Conservation (phyloP, 495 filamentous ascomycete genomes). For the Staphylotrichum longicolle region DNA sequence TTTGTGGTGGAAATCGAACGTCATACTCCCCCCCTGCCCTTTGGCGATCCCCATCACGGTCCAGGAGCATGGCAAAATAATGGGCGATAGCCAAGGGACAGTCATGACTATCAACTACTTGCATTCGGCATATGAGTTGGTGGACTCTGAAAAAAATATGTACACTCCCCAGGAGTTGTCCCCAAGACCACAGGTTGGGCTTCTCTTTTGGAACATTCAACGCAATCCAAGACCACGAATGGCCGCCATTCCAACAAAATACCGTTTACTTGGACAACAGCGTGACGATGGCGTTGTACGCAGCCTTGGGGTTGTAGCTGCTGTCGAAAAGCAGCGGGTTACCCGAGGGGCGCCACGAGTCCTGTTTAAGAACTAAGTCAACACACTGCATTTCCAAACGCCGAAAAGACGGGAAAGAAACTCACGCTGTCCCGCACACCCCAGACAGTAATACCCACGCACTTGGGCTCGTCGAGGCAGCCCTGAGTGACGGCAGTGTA, state of each 20-base stretch:
- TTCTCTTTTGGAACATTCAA: no score
- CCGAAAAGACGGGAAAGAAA: slow-evolving; percentile 3
- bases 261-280: slow-evolving; percentile 39
- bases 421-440: slow-evolving; percentile 65
- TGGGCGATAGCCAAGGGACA: no score
- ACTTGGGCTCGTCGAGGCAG: slow-evolving; percentile 61
- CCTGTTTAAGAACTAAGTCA: slow-evolving; percentile 27
- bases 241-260: no score
- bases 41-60: slow-evolving; percentile 14
- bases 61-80: slow-evolving; percentile 1
- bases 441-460: slow-evolving; percentile 76
- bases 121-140: no score
- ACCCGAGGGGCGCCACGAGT: slow-evolving; percentile 62
- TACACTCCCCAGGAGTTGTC: no score
- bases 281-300: slow-evolving; percentile 60
- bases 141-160: no score
- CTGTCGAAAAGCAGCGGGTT: slow-evolving; percentile 65
- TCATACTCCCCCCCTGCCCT: slow-evolving; percentile 14
- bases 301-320: slow-evolving; percentile 60
- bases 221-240: no score
- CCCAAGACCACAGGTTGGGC: no score
- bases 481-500: slow-evolving; percentile 63
- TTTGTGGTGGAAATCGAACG: slow-evolving; percentile 16
- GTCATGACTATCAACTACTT: no score
- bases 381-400: not conserved